Evolutionary conservation across 805 yeast genomes (phyloP), one percentile per base, ranked within the genome.

Genomic region (Cyberlindnera lachancei): DNA sequence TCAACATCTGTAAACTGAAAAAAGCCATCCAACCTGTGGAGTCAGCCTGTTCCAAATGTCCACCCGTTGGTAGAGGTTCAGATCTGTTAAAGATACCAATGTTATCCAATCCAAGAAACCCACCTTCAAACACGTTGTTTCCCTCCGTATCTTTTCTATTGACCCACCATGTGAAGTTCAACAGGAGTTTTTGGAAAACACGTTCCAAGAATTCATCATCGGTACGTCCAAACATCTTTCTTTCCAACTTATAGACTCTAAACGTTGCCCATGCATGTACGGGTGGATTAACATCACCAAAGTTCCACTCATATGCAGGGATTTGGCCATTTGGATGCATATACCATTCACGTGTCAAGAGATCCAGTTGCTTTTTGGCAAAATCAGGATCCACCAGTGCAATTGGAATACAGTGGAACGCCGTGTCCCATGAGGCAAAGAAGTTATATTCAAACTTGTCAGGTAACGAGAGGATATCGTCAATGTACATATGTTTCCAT

Each of bases 1-100:
- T 87, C 58, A 88, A 70, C 96, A 87, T 86, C 53, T 82, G 88
- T 48, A 88, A 66, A 19, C 82, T 73, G 61, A 80, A 87, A 63
- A 90, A 87, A 0, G 95, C 96, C 92, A 87, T 84, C 96, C 96
- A 87, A 18, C 96, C 96, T 9, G 96, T 88, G 12, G 94, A 82
- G 59, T 87, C 96, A 0, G 96, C 95, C 58, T 87, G 96, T 53
- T 85, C 94, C 42, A 87, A 67, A 23, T 69, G 73, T 30, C 95
- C 95, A 24, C 95, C 95, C 2, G 94, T 84, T 24, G 96, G 96
- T 47, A 84, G 64, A 1, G 94, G 92, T 62, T 87, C 96, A 6
- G 94, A 82, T 55, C 96, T 71, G 58, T 87, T 87, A 63, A 87
- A 87, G 40, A 87, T 69, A 44, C 96, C 95, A 58, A 87, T 87